phyloP scores from a whole-genome alignment of 805 yeast genomes.

The Dipodascus geniculatus region DNA sequence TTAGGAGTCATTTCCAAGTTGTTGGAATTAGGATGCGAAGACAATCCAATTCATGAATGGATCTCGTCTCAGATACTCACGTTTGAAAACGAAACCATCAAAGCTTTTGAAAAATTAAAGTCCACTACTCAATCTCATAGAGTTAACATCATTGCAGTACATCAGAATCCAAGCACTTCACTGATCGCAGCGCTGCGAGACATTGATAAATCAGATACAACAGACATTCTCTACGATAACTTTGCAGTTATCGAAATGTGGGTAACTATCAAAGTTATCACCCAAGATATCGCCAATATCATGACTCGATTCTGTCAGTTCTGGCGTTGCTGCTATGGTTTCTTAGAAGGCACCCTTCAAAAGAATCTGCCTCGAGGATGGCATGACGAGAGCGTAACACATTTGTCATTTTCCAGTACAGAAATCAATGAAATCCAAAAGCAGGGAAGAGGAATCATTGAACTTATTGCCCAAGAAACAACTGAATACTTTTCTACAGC shows the following conservation, averaged over 20 bases:
- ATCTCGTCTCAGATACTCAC: conserved; percentile 37
- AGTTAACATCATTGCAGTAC: conserved; percentile 15
- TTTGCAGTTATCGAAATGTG: conserved; percentile 48
- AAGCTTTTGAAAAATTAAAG: conserved; percentile 29
- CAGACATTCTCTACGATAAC: conserved; percentile 32
- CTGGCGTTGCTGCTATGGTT: conserved; percentile 44
- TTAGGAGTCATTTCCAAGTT: conserved; percentile 36
- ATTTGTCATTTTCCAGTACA: conserved; percentile 31
- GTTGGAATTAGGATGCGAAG: conserved; percentile 49
- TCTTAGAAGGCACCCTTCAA: conserved; percentile 38
- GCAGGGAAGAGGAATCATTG: conserved; percentile 31
- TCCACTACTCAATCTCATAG: conserved; percentile 15
- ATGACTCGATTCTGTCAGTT: conserved; percentile 34
- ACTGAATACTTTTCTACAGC: conserved; percentile 17
- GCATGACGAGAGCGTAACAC: conserved; percentile 28
- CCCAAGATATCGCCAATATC: conserved; percentile 31
- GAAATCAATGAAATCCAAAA: conserved; percentile 31
- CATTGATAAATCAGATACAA: conserved; percentile 10
- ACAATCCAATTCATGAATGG: conserved; percentile 58
- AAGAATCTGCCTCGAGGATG: conserved; percentile 31
- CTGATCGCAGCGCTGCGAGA: conserved; percentile 13
- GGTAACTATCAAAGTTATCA: conserved; percentile 35
- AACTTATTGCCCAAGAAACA: conserved; percentile 18
- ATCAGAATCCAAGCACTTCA: conserved; percentile 20
- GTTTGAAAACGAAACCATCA: conserved; percentile 30